Evolutionary conservation across 2,329 filamentous ascomycete species (phyloP).

Genomic region (Mollisiaceae sp.): DNA sequence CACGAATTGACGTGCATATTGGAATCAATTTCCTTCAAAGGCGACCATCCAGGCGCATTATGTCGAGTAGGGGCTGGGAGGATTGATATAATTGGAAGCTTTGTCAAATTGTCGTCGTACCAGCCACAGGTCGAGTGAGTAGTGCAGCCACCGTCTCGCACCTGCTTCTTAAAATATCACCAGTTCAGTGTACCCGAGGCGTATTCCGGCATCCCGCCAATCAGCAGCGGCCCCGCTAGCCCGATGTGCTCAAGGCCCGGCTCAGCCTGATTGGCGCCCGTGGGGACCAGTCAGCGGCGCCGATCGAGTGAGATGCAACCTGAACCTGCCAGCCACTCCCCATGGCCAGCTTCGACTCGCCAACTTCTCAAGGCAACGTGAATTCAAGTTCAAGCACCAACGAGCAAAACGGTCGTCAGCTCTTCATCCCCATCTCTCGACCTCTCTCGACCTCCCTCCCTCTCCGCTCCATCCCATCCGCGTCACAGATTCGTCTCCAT

Average conservation of each 20-base stretch:
- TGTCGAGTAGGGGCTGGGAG: too few relatives aligned
- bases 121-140: not conserved
- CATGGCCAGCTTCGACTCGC: not conserved
- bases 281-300: not conserved
- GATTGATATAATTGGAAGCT: not conserved
- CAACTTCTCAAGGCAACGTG: not conserved
- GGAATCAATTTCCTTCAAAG: not conserved
- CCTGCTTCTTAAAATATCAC: not conserved
- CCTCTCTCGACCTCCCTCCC: not conserved
- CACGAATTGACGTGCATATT: slow-evolving; percentile 5
- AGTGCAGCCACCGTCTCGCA: too few relatives aligned
- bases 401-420: slow-evolving; percentile 6
- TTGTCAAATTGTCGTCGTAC: not conserved
- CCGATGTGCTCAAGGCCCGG: not conserved
- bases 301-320: not conserved
- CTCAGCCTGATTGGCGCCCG: slow-evolving; percentile 4
- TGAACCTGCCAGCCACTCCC: not conserved
- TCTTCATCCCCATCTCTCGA: not conserved
- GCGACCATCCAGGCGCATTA: not conserved
- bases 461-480: not conserved
- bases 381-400: not conserved
- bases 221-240: not conserved
- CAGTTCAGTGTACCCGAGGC: not conserved
- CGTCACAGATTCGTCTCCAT: slow-evolving; percentile 8
- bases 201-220: not conserved